phyloP scores from a whole-genome alignment of 176 grass and related monocot species.

The Carex scoparia region DNA sequence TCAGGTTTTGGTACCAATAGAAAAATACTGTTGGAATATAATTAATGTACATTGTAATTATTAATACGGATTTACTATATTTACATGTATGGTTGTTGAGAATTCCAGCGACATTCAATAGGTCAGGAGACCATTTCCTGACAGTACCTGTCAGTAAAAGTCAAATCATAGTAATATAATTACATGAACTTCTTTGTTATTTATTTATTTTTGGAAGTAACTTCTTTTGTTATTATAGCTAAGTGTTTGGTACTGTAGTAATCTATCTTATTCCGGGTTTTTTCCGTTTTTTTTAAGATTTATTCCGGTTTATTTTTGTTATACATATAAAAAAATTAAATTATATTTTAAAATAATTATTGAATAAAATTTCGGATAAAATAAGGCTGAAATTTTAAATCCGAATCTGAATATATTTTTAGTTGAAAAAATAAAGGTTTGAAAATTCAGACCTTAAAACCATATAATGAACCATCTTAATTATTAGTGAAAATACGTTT shows the following conservation, averaged over 20 bases:
- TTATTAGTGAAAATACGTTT: no score
- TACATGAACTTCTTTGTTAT: not conserved
- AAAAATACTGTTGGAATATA: not conserved
- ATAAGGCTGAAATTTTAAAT: not conserved
- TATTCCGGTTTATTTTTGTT: no score
- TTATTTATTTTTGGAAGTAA: not conserved
- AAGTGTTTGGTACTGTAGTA: no score
- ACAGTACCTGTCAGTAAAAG: not conserved
- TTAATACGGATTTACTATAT: conserved; percentile 4
- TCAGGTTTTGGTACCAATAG: not conserved
- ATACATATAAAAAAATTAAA: no score
- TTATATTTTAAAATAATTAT: no score
- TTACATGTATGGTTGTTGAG: not conserved
- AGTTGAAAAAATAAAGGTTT: not conserved
- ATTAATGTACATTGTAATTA: not conserved
- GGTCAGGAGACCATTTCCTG: not conserved
- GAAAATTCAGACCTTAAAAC: no score
- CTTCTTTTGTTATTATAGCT: not conserved
- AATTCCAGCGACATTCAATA: not conserved
- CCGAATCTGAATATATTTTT: not conserved
- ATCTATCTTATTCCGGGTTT: no score
- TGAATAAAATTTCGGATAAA: no score
- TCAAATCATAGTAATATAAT: not conserved
- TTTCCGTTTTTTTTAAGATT: no score
- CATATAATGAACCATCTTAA: no score